Evolutionary conservation across 306 rosid genomes (phyloP).

Genomic region (Dryas alaskensis): DNA sequence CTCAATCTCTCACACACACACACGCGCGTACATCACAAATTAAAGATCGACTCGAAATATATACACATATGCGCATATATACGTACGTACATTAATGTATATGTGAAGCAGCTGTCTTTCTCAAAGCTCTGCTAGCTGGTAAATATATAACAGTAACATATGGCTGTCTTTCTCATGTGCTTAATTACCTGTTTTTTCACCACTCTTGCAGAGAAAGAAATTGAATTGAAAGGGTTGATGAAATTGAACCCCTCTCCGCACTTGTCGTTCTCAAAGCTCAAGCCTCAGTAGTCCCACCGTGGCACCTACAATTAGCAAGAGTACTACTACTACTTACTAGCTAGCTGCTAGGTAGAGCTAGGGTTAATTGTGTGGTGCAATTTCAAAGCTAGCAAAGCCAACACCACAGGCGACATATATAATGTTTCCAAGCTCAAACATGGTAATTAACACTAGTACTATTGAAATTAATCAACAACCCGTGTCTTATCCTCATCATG

Average conservation of each 20-base stretch:
- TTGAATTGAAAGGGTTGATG: too few relatives aligned
- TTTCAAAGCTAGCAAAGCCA: not conserved
- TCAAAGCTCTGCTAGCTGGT: conserved; percentile 23
- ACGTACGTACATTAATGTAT: not conserved
- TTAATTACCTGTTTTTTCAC: not conserved
- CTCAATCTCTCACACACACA: not conserved
- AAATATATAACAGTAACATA: conserved; percentile 8
- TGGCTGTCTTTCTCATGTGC: conserved; percentile 44
- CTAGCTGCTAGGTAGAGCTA: too few relatives aligned
- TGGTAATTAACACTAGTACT: not conserved
- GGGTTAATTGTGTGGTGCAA: conserved; percentile 7
- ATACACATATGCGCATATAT: not conserved
- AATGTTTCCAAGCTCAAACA: conserved; percentile 6
- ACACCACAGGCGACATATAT: not conserved
- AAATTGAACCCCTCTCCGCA: too few relatives aligned
- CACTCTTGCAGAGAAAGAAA: not conserved
- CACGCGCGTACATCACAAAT: not conserved
- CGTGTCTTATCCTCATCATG: conserved; percentile 35
- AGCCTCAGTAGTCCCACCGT: conserved; percentile 6
- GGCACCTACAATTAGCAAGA: too few relatives aligned
- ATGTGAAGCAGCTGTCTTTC: conserved; percentile 29
- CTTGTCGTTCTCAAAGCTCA: conserved; percentile 22
- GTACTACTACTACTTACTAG: too few relatives aligned
- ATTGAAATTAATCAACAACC: conserved; percentile 9
- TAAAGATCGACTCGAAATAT: not conserved